These are phyloP conservation scores for Prunus armeniaca DNA, from an alignment of 306 rosid genomes.

Conservation along the genomic window DNA sequence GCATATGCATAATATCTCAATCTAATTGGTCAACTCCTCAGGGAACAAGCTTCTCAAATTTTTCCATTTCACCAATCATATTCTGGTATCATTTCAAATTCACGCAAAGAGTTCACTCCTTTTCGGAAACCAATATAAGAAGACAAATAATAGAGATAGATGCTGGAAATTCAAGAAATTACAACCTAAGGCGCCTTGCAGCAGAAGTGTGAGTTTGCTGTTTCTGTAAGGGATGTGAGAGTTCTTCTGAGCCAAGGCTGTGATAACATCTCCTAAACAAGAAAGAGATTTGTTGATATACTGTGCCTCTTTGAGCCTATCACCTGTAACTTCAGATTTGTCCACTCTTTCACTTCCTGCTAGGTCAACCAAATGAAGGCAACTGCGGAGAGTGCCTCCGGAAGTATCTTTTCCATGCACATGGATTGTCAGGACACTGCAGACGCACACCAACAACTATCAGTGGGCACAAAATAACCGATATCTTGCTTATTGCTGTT, in stretches of 20 bases:
- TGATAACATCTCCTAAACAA: constrained; percentile 93
- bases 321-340: constrained; percentile 93
- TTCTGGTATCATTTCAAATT: not conserved
- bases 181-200: constrained; percentile 88
- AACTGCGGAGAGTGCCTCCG: constrained; percentile 61
- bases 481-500: not conserved
- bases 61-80: not conserved
- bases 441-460: constrained; percentile 12
- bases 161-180: not conserved
- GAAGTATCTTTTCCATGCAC: constrained; percentile 78
- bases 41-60: not conserved
- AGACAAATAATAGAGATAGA: not conserved
- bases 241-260: constrained; percentile 91
- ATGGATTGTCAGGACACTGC: constrained; percentile 87
- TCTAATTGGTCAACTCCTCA: not conserved
- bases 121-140: not conserved
- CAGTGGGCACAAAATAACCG: not conserved
- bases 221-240: constrained; percentile 94
- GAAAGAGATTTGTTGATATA: constrained; percentile 91
- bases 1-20: not conserved
- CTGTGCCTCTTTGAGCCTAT: constrained; percentile 86
- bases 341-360: constrained; percentile 98
- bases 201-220: constrained; percentile 95
- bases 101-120: not conserved
- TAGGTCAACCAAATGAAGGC: constrained; percentile 91